Evolutionary conservation across 352 stramenopile genomes (phyloP).

Genomic region (Globisporangium polare): DNA sequence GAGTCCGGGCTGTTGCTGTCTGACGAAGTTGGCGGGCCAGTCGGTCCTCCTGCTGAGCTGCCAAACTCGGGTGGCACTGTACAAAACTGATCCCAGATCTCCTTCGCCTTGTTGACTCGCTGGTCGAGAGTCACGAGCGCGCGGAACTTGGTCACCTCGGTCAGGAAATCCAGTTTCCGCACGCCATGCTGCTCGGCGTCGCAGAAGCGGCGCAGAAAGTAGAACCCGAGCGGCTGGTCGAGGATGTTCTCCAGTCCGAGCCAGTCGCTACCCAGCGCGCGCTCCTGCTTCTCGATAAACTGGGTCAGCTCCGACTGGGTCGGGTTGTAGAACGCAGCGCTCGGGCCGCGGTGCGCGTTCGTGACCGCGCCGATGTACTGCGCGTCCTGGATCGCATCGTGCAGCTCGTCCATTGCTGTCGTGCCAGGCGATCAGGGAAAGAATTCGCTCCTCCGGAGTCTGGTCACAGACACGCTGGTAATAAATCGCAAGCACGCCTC

Average conservation of each 20-base stretch:
- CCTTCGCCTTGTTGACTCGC: slow-evolving; percentile 39
- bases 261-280: slow-evolving; percentile 46
- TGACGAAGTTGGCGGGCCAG: not conserved
- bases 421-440: not conserved
- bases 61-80: slow-evolving; percentile 20
- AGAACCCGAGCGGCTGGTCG: slow-evolving; percentile 76
- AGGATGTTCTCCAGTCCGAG: slow-evolving; percentile 67
- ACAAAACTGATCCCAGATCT: slow-evolving; percentile 55
- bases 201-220: slow-evolving; percentile 77
- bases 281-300: slow-evolving; percentile 61
- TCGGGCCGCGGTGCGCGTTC: slow-evolving; percentile 65
- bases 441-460: not conserved
- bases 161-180: slow-evolving; percentile 60
- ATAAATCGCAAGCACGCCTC: not conserved
- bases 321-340: slow-evolving; percentile 69
- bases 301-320: slow-evolving; percentile 55
- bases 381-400: slow-evolving; percentile 88
- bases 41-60: slow-evolving; percentile 3
- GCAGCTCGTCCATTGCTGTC: slow-evolving; percentile 77
- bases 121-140: slow-evolving; percentile 41
- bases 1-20: not conserved
- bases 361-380: slow-evolving; percentile 86
- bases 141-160: slow-evolving; percentile 74
- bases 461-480: not conserved
- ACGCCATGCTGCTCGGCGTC: slow-evolving; percentile 61